Percentiles rank a stretch among this genome's conserved stretches.
Evolutionary conservation across 306 rosid genomes (phyloP).

Genomic region (Alnus glutinosa): DNA sequence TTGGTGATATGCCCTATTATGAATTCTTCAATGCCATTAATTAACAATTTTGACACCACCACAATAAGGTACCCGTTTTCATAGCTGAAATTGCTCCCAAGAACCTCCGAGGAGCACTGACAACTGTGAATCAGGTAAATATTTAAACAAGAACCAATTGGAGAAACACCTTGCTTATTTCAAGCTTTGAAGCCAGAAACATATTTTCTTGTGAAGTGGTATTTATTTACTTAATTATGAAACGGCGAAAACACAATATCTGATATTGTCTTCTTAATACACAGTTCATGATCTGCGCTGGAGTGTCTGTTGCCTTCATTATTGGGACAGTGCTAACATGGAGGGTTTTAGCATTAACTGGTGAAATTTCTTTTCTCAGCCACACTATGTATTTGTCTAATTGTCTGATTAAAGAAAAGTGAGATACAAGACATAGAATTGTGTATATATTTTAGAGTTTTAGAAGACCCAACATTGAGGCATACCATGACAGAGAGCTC

Average conservation of each 20-base stretch:
- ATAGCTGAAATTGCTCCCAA: conserved; percentile 93
- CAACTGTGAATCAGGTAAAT: conserved; percentile 81
- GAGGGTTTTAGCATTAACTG: conserved; percentile 71
- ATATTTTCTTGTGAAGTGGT: neutral
- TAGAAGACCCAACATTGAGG: neutral
- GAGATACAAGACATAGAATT: conserved; percentile 1
- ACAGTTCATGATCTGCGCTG: conserved; percentile 76
- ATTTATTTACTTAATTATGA: conserved; percentile 7
- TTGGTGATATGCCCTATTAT: conserved; percentile 15
- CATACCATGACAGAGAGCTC: conserved; percentile 17
- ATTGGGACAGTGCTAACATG: conserved; percentile 81
- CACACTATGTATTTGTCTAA: conserved; percentile 16
- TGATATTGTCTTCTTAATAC: conserved; percentile 15
- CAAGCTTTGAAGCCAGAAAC: conserved; percentile 10
- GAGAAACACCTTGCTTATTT: neutral
- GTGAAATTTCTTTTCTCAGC: conserved; percentile 33
- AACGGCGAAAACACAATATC: neutral
- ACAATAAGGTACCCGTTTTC: conserved; percentile 75
- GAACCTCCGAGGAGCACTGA: conserved; percentile 77
- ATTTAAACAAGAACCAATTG: neutral
- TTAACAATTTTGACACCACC: conserved; percentile 22
- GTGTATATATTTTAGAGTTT: neutral
- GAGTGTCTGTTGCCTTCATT: conserved; percentile 67
- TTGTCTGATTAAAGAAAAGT: conserved; percentile 1
- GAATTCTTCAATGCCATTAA: conserved; percentile 9